Evolutionary conservation across 306 rosid genomes (phyloP).

Genomic region (Albizia julibrissin): DNA sequence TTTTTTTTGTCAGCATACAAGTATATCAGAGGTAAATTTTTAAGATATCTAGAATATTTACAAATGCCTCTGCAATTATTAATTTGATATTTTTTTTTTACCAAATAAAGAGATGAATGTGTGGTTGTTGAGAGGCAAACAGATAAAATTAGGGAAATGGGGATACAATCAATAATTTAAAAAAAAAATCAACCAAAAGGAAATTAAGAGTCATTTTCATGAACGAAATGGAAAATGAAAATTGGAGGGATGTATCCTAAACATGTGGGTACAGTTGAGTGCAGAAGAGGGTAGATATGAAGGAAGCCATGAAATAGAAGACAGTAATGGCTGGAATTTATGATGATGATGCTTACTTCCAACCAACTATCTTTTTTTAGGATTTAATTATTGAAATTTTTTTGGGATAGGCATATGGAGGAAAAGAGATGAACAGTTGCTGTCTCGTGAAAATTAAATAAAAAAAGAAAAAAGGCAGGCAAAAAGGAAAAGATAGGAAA

Average conservation of each 20-base stretch:
- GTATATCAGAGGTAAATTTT: not conserved
- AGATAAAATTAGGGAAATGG: not conserved
- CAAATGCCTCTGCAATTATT: not conserved
- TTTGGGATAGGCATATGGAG: conserved; percentile 56
- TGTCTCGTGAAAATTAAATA: conserved; percentile 34
- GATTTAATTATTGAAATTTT: conserved; percentile 42
- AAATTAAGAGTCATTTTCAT: conserved; percentile 8
- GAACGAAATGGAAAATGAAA: not conserved
- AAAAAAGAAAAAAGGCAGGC: conserved; percentile 16
- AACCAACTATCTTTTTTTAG: conserved; percentile 34
- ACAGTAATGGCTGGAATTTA: conserved; percentile 27
- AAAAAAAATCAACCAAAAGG: not conserved
- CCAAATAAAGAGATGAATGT: not conserved
- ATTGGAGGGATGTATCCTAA: not conserved
- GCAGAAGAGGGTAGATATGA: conserved; percentile 12
- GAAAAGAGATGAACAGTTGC: conserved; percentile 47
- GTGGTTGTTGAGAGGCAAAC: not conserved
- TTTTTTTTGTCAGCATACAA: not conserved
- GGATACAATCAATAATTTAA: not conserved
- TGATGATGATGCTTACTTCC: conserved; percentile 34
- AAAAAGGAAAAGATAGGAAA: conserved; percentile 42
- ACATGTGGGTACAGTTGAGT: conserved; percentile 24
- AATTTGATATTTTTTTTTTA: not conserved
- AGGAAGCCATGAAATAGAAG: conserved; percentile 10
- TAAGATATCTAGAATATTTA: not conserved